phyloP scores from a whole-genome alignment of 371 early-diverging fungal species.

The Mucor piriformis region DNA sequence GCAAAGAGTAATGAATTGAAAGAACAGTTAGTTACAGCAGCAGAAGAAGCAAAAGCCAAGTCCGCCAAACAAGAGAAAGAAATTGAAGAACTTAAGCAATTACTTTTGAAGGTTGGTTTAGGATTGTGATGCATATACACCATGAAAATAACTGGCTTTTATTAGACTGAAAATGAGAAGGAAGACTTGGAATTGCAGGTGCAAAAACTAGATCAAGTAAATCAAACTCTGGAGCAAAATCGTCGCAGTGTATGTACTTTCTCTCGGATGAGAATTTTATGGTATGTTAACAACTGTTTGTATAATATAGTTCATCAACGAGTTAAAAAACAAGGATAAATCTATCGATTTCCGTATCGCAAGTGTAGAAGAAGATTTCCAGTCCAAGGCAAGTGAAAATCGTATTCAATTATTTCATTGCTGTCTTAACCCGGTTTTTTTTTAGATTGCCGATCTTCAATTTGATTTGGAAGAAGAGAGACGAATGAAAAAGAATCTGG shows the following conservation, averaged over 20 bases:
- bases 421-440: neutral
- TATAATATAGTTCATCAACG: constrained; percentile 50
- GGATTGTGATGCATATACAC: too few species aligned
- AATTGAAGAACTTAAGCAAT: too few species aligned
- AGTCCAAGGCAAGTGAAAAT: constrained; percentile 26
- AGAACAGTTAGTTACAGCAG: neutral
- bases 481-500: constrained; percentile 17
- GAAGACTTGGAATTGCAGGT: constrained; percentile 41
- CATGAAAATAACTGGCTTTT: too few species aligned
- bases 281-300: too few species aligned
- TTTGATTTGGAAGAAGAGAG: constrained; percentile 25
- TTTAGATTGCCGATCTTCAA: constrained; percentile 24
- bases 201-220: neutral
- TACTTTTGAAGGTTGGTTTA: neutral
- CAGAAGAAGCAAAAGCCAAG: too few species aligned
- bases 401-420: neutral
- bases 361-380: constrained; percentile 46
- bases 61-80: too few species aligned
- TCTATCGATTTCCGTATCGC: constrained; percentile 50
- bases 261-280: too few species aligned
- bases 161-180: constrained; percentile 21
- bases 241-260: constrained; percentile 37
- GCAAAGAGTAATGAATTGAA: neutral
- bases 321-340: constrained; percentile 50
- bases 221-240: neutral